Evolutionary conservation across 345 rosid genomes (phyloP).

Genomic region (Garcia nutans): DNA sequence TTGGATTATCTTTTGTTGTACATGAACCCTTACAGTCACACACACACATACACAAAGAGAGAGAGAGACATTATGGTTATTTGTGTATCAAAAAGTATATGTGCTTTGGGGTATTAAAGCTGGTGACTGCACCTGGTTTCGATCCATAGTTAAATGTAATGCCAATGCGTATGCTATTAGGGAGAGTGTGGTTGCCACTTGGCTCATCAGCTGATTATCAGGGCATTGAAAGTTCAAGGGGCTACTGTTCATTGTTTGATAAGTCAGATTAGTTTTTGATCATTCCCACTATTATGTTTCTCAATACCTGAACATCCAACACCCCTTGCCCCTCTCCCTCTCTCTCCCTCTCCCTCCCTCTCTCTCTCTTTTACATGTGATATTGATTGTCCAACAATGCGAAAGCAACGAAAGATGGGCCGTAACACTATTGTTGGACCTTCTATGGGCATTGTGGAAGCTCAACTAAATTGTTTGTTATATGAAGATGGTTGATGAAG

Average conservation of each 20-base stretch:
- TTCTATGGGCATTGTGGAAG: conserved; percentile 63
- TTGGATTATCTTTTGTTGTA: too few relatives aligned
- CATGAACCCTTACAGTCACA: too few relatives aligned
- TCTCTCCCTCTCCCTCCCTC: neutral
- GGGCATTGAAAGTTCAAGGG: conserved; percentile 64
- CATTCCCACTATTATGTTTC: neutral
- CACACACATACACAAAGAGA: too few relatives aligned
- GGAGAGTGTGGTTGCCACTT: conserved; percentile 76
- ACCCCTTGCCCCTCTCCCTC: too few relatives aligned
- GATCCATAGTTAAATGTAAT: conserved; percentile 8
- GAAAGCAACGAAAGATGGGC: conserved; percentile 94
- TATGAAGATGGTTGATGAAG: too few relatives aligned
- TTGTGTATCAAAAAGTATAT: too few relatives aligned
- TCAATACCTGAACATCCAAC: too few relatives aligned
- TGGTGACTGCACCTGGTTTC: neutral
- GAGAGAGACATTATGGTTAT: neutral
- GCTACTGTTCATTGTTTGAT: conserved; percentile 93
- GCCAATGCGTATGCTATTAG: conserved; percentile 36
- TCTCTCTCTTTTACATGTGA: neutral
- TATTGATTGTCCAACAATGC: conserved; percentile 55
- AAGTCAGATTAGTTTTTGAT: conserved; percentile 67
- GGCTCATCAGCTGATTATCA: conserved; percentile 62
- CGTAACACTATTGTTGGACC: conserved; percentile 83
- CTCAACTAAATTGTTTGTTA: too few relatives aligned
- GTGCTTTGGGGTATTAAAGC: neutral